Percentiles rank a stretch among this genome's conserved stretches.
Evolutionary conservation across 108 stramenopile species (phyloP).

Genomic region (Skeletonema potamos): DNA sequence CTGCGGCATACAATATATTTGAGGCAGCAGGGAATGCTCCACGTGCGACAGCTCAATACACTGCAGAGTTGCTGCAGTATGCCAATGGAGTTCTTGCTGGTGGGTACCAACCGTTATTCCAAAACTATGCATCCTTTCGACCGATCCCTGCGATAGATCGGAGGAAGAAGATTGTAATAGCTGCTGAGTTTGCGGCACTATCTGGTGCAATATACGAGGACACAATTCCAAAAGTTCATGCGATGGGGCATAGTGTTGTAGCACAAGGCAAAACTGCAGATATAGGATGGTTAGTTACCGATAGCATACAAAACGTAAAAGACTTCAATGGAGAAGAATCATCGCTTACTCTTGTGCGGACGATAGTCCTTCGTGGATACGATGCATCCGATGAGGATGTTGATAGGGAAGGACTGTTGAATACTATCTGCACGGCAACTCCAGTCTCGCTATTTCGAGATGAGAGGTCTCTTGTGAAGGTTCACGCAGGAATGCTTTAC

Average conservation of each 20-base stretch:
- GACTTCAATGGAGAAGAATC: conserved; percentile 17
- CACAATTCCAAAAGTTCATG: conserved; percentile 33
- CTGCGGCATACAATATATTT: conserved; percentile 52
- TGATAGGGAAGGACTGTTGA: conserved; percentile 69
- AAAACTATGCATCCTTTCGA: conserved; percentile 29
- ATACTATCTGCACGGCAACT: conserved; percentile 61
- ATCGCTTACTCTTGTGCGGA: conserved; percentile 49
- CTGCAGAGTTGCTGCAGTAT: conserved; percentile 54
- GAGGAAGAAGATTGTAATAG: conserved; percentile 36
- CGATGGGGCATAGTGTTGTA: conserved; percentile 62
- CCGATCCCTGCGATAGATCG: conserved; percentile 10
- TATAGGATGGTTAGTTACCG: conserved; percentile 83
- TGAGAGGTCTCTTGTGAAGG: conserved; percentile 35
- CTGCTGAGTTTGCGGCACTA: conserved; percentile 64
- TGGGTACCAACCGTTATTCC: conserved; percentile 47
- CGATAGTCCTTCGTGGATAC: conserved; percentile 83
- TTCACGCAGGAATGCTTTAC: conserved; percentile 68
- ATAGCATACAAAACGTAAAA: conserved; percentile 43
- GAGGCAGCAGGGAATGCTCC: conserved; percentile 60
- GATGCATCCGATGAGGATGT: conserved; percentile 86
- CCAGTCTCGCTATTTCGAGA: conserved; percentile 35
- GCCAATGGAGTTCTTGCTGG: conserved; percentile 60
- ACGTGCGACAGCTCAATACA: conserved; percentile 61
- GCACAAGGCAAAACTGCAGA: conserved; percentile 72
- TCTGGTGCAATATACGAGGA: conserved; percentile 78